Evolutionary conservation across 73 alveolate species (phyloP).

Genomic region (Tetrahymena malaccensis): DNA sequence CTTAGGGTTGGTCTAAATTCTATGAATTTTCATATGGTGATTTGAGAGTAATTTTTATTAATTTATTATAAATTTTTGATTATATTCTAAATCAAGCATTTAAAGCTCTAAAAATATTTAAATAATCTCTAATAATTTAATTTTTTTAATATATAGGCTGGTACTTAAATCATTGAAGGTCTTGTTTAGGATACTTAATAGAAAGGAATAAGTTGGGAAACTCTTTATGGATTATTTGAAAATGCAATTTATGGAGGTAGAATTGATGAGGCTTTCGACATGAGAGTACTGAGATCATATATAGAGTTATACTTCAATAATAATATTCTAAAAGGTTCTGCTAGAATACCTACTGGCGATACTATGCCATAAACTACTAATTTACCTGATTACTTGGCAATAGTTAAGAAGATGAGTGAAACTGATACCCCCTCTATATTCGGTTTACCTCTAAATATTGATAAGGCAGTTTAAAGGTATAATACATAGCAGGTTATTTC

Average conservation of each 20-base stretch:
- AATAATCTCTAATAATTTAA: not conserved
- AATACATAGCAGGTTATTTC: conserved; percentile 77
- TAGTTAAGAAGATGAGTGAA: conserved; percentile 91
- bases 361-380: conserved; percentile 55
- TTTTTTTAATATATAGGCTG: not conserved
- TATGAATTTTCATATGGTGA: conserved; percentile 99
- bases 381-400: conserved; percentile 74
- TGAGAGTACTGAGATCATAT: conserved; percentile 94
- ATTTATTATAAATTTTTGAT: not conserved
- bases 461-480: conserved; percentile 97
- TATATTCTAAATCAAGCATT: not conserved
- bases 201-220: conserved; percentile 88
- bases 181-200: conserved; percentile 27
- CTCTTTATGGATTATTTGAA: conserved; percentile 95
- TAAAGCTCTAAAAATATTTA: not conserved
- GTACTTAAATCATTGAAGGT: not conserved
- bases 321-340: conserved; percentile 66
- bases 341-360: conserved; percentile 43
- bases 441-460: conserved; percentile 98
- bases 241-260: conserved; percentile 99
- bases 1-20: conserved; percentile 99
- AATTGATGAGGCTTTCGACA: conserved; percentile 97
- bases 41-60: conserved; percentile 69
- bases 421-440: conserved; percentile 95
- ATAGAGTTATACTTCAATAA: conserved; percentile 85